Conservation (phyloP, 371 early-diverging fungal species). For the Mucor irregularis region DNA sequence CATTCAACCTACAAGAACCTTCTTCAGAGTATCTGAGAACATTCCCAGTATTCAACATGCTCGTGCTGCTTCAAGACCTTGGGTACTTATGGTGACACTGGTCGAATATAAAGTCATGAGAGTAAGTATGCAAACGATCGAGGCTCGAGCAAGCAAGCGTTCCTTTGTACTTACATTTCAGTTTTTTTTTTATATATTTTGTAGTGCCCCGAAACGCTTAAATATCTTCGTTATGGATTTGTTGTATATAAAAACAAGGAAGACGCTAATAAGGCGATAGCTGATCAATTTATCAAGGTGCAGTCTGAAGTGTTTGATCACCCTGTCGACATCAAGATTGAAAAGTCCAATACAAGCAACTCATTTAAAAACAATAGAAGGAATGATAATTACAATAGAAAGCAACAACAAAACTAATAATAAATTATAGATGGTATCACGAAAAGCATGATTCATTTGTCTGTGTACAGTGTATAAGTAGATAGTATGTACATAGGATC, state of each 20-base stretch:
- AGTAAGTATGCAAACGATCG: conserved; percentile 8
- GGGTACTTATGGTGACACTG: conserved; percentile 26
- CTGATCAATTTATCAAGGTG: conserved; percentile 26
- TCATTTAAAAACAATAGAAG: not conserved
- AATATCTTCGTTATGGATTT: conserved; percentile 28
- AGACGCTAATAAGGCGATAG: conserved; percentile 24
- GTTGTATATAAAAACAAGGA: conserved; percentile 26
- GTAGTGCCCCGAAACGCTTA: conserved; percentile 34
- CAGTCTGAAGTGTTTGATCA: conserved; percentile 21
- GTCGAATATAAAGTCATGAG: conserved; percentile 31
- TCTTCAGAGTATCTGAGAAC: conserved; percentile 17
- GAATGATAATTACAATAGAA: conserved; percentile 1
- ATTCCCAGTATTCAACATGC: conserved; percentile 24
- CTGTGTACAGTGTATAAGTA: not conserved
- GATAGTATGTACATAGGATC: no score
- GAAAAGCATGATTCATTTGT: not conserved
- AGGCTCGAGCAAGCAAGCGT: not conserved
- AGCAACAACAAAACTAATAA: not conserved
- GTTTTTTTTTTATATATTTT: not conserved
- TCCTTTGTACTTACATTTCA: not conserved
- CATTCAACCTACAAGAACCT: conserved; percentile 14
- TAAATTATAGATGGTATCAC: no score
- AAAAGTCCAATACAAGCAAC: conserved; percentile 7
- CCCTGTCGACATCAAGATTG: conserved; percentile 27
- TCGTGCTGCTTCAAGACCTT: conserved; percentile 23